Base-by-base conservation (phyloP, 306 rosid species). In the Trichosanthes cucumerina region DNA sequence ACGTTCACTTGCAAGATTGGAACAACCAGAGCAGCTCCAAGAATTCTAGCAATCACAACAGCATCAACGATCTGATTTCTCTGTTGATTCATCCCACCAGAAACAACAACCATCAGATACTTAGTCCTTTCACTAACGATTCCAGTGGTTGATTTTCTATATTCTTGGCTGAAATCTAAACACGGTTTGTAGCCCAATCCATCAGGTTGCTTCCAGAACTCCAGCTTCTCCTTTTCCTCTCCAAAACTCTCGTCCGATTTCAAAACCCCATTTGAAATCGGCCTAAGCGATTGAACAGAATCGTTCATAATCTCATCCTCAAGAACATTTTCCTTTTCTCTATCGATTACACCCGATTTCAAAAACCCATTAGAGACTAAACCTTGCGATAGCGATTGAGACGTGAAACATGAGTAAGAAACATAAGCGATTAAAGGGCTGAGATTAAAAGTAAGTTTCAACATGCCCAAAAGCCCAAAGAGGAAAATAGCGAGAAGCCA, bases 61-160 rank as follows among this genome's bases (percentile, higher is more conserved):
- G 99, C 99, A 83, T 95, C 99, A 28, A 95, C 99, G 82, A 95
- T 95, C 83, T 95, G 99, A 84, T 92, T 95, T 88, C 98, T 90
- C 68, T 95, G 99, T 80, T 95, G 99, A 87, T 95, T 95, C 93
- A 95, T 78, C n/a, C 99, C 99, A 1, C 99, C 99, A 24, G 96
- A 89, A 81, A 92, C 97, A 36, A 95, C 99, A 59, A 92, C 98
- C 89, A 95, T 79, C 3, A 95, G 85, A 28, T 88, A 91, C 85
- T 88, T 95, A 23, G 85, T 89, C 83, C 92, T 88, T 33, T 87
- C 81, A 60, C 49, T 86, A 6, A 95, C 77, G 76, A 86, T 43
- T 76, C 83, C 87, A 15, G 69, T 82, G 81, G 88, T 95, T 19
- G 76, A 80, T 79, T 78, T 88, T 39, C 80, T 83, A 58, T 92